Base-by-base conservation (phyloP, 495 filamentous ascomycete genomes). In the Mytilinidion resinicola region DNA sequence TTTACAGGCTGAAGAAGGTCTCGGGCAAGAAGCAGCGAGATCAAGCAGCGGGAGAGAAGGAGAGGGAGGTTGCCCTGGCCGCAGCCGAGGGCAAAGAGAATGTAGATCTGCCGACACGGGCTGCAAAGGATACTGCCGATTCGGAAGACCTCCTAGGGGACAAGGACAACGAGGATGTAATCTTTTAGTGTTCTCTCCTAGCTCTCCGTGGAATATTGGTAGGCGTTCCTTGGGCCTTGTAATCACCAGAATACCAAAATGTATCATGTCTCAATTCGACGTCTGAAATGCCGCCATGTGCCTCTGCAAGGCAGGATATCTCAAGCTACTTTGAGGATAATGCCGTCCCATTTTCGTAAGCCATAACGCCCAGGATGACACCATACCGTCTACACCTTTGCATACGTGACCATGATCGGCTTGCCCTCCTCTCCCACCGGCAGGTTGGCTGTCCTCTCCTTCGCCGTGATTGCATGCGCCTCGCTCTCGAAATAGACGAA, bases 1-100 rank as follows among this genome's bases (percentile, higher is more conserved):
- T 99, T 74, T 98, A 95, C 72, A 83, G 93, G 51, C 76, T 99
- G 66, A 99, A 97, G 78, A 99, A 99, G 79, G 92, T 96, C 20
- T 90, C 90, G n/a, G 82, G 80, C 67, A 96, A 96, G 76, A 98
- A 98, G 69, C 88, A 95, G 69, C 76, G 90, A 64, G 91, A 95
- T 55, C 84, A 70, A 15, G 88, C 87, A 3, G 85, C 80, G 9
- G 82, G 81, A 51, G 88, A 91, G 64, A 78, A 66, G 55, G 74
- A 74, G 50, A 77, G 73, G 30, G 70, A 72, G 48, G 53, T 71
- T 46, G 70, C 76, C 51, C 67, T 73, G 62, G 70, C 67, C 49
- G 62, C 67, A 46, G 66, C 72, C 48, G 58, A 65, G 12, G 57
- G 70, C 64, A 79, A 72, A 71, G 50, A 70, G 15, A 73, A 75